Evolutionary conservation across 139 green algal genomes (phyloP).

Genomic region (Diplosphaera chodatii): DNA sequence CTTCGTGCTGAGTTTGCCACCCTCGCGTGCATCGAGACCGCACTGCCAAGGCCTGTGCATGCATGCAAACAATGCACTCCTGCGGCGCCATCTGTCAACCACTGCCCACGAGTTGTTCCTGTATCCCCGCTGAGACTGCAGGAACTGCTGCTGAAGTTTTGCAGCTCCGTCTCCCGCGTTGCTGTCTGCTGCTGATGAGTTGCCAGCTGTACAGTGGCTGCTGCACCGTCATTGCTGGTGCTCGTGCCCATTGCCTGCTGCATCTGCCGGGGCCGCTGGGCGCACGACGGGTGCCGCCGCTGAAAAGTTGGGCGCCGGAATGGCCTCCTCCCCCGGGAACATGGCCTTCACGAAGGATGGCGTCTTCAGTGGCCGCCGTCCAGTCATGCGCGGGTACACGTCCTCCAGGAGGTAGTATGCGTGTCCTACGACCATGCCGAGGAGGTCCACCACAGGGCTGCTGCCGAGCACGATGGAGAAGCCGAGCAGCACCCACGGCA

Average conservation of each 20-base stretch:
- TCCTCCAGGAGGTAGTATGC: conserved; percentile 98
- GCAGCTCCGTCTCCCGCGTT: too few species aligned
- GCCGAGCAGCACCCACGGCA: conserved; percentile 96
- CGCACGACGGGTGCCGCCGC: not conserved
- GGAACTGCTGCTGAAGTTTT: too few species aligned
- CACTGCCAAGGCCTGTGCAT: too few species aligned
- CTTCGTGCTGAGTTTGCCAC: too few species aligned
- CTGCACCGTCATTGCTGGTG: not conserved
- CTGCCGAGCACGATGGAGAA: conserved; percentile 89
- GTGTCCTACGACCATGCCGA: conserved; percentile 90
- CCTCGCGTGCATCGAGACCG: too few species aligned
- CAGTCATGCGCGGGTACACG: conserved; percentile 91
- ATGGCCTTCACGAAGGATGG: conserved; percentile 32
- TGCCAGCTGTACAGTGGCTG: too few species aligned
- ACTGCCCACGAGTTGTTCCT: too few species aligned
- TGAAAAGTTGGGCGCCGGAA: not conserved
- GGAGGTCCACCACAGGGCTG: conserved; percentile 82
- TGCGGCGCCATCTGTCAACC: too few species aligned
- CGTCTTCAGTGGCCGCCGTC: conserved; percentile 69
- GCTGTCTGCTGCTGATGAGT: too few species aligned
- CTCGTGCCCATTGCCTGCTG: not conserved
- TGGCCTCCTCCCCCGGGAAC: conserved; percentile 14
- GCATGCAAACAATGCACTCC: too few species aligned
- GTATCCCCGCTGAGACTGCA: too few species aligned
- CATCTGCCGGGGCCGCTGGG: not conserved